These are phyloP conservation scores for Nectriaceae sp. DNA, from an alignment of 2,329 filamentous ascomycete genomes.

Conservation along the genomic window DNA sequence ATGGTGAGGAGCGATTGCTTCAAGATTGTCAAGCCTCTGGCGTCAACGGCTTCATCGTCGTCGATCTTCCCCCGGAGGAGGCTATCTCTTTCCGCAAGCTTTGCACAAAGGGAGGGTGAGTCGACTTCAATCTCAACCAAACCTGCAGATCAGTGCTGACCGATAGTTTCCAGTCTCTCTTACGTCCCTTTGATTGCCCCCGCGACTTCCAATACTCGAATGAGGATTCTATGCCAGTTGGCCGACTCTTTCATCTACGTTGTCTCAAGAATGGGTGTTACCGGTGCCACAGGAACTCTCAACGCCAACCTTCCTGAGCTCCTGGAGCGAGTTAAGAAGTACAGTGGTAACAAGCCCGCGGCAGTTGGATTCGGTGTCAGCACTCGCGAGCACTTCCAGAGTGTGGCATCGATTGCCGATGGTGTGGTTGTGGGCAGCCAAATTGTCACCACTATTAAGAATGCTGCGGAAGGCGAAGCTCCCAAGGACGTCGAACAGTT, in stretches of 20 bases:
- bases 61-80: constrained; percentile 94
- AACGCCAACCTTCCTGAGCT: constrained; percentile 82
- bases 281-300: constrained; percentile 81
- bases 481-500: constrained; percentile 82
- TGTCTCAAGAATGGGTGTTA: constrained; percentile 95
- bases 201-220: constrained; percentile 85
- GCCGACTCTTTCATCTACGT: constrained; percentile 99
- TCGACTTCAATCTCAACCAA: constrained; percentile 11
- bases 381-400: constrained; percentile 89
- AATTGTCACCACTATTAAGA: constrained; percentile 76
- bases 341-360: constrained; percentile 86
- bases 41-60: constrained; percentile 95
- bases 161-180: constrained; percentile 61
- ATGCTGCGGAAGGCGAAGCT: constrained; percentile 32
- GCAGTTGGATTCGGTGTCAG: constrained; percentile 96
- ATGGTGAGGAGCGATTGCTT: constrained; percentile 88
- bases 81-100: constrained; percentile 87
- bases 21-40: constrained; percentile 81
- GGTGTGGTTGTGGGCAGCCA: constrained; percentile 97
- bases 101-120: constrained; percentile 74
- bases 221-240: constrained; percentile 94
- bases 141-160: background rate
- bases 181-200: constrained; percentile 98
- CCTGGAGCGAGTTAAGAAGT: constrained; percentile 83
- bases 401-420: constrained; percentile 80